Conservation (phyloP, 2,329 filamentous ascomycete genomes). For the Talaromyces rugulosus region DNA sequence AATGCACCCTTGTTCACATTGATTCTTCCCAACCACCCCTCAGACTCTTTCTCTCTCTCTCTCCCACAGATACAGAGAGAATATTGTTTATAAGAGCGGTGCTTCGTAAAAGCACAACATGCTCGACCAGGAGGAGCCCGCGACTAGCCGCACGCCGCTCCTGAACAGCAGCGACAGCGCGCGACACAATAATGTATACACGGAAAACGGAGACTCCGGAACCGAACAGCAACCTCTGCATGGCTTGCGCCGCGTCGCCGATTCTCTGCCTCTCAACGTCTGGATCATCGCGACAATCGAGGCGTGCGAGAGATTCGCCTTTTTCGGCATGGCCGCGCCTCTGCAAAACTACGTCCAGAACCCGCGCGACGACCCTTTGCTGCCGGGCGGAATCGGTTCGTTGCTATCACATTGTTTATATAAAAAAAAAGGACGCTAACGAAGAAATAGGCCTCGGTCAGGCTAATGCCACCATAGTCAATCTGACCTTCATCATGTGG, state of each 20-base stretch:
- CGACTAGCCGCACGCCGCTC: neutral
- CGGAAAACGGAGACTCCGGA: neutral
- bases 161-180: neutral
- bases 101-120: neutral
- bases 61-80: neutral
- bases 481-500: conserved; percentile 34
- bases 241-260: neutral
- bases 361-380: conserved; percentile 1
- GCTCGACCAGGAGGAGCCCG: neutral
- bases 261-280: neutral
- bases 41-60: neutral
- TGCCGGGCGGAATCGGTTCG: conserved; percentile 1
- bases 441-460: conserved; percentile 1
- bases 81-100: too few species aligned
- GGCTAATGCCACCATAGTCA: conserved; percentile 6
- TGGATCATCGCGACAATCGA: conserved; percentile 11
- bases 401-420: neutral
- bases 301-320: conserved; percentile 10
- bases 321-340: conserved; percentile 3
- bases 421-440: neutral
- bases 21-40: neutral
- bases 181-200: neutral
- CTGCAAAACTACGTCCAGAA: conserved; percentile 10
- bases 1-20: too few species aligned
- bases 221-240: neutral